These are phyloP conservation scores for Ophiocordyceps camponoti-floridani DNA, from an alignment of 2,329 filamentous ascomycete genomes.

Conservation along the genomic window DNA sequence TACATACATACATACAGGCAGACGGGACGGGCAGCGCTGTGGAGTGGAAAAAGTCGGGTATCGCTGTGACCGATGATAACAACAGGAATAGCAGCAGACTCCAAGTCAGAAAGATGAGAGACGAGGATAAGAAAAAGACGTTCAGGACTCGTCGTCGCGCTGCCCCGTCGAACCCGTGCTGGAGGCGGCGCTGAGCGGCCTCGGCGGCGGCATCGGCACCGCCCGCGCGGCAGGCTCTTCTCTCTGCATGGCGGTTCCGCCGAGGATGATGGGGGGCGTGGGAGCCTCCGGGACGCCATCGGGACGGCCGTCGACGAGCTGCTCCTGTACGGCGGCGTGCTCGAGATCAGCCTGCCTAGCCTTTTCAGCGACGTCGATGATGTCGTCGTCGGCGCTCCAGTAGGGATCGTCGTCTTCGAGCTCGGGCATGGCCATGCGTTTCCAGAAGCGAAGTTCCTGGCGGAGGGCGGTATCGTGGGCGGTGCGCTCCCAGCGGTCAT, in stretches of 20 bases:
- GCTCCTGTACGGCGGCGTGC: slow-evolving; percentile 22
- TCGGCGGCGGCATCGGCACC: slow-evolving; percentile 13
- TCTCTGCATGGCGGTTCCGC: slow-evolving; percentile 20
- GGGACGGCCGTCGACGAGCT: slow-evolving; percentile 14
- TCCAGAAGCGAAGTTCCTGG: slow-evolving; percentile 48
- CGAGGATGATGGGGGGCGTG: slow-evolving; percentile 11
- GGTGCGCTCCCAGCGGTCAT: slow-evolving; percentile 31
- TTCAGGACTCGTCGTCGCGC: background rate
- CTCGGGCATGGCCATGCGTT: slow-evolving; percentile 45
- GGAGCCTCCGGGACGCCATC: slow-evolving; percentile 12
- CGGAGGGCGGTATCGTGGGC: slow-evolving; percentile 33
- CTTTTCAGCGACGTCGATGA: slow-evolving; percentile 44
- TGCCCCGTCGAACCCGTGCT: slow-evolving; percentile 24
- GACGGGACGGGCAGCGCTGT: background rate
- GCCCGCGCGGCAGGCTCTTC: slow-evolving; percentile 13
- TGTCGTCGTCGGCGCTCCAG: slow-evolving; percentile 48
- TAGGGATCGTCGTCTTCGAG: slow-evolving; percentile 40
- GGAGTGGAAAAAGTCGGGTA: background rate
- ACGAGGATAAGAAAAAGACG: background rate
- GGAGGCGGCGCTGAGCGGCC: slow-evolving; percentile 20
- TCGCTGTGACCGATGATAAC: background rate
- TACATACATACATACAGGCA: background rate
- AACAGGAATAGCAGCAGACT: too few relatives aligned
- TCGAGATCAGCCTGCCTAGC: slow-evolving; percentile 32
- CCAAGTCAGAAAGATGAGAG: too few relatives aligned